Base-by-base conservation (phyloP, 371 early-diverging fungal genomes). In the Mucor sp. region DNA sequence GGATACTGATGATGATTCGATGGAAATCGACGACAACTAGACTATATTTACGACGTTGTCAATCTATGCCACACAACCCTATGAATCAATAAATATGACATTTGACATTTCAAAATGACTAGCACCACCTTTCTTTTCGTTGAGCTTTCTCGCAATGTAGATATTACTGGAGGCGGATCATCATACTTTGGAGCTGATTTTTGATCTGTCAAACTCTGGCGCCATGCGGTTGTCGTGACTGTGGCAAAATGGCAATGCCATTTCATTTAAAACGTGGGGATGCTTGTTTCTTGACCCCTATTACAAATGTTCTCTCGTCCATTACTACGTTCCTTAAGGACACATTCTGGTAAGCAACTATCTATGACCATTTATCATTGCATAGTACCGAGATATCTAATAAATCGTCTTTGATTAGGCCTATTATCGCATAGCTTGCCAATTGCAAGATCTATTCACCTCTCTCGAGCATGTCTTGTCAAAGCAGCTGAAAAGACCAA, bases 1-100 rank as follows among this genome's bases (percentile, higher is more conserved):
- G 64, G 67, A 70, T 7, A 68, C 58, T 0, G 70, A 66, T 58
- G 63, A 62, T 14, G 75, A 30, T 53, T 6, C 23, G n/a, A 59
- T 39, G 37, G 59, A 59, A 2, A 12, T 23, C n/a, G 59, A 59
- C 32, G 33, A 57, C 15, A 33, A 33, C 33, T 28, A 53, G 21
- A 14, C 25, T 57, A 55, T 32, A 55, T 32, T 30, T 57, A 30
- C 57, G 11, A 35, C 12, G 37, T 0, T 12, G 6, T 12, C 37
- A 12, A 35, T 3, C 37, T 35, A 57, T 57, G 57, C 23, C 1
- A 21, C 1, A 21, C 50, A n/a, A 48, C 19, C 19, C 44, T 25
- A 62, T 50, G 23, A 50, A 50, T 11, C 5, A 25, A 23, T 50
- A 25, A 50, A 50, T 25, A 50, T 50, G 50, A 50, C 17, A 41